phyloP scores from a whole-genome alignment of 2,329 filamentous ascomycete genomes.

The Thielaviopsis musarum region DNA sequence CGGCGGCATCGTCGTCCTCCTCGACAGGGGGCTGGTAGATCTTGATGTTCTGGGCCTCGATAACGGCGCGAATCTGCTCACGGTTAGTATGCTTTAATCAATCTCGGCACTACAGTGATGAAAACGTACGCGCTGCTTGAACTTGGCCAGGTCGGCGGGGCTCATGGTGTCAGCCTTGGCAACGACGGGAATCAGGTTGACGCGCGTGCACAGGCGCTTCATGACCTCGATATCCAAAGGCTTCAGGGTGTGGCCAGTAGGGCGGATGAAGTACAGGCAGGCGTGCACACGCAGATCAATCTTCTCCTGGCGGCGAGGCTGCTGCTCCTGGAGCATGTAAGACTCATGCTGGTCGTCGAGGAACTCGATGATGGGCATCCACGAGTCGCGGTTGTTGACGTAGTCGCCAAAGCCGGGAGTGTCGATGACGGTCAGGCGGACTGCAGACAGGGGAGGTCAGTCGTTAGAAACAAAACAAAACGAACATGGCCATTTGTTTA shows the following conservation, averaged over 20 bases:
- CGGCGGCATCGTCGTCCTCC: slow-evolving; percentile 93
- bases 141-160: slow-evolving; percentile 75
- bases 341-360: slow-evolving; percentile 99
- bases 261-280: slow-evolving; percentile 97
- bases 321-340: slow-evolving; percentile 99
- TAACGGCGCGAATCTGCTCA: slow-evolving; percentile 71
- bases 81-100: neutral
- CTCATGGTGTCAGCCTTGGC: slow-evolving; percentile 98
- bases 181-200: slow-evolving; percentile 96
- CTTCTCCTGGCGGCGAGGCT: slow-evolving; percentile 94
- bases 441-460: slow-evolving; percentile 29
- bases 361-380: slow-evolving; percentile 99
- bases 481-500: neutral
- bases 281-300: slow-evolving; percentile 98
- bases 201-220: slow-evolving; percentile 95
- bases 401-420: slow-evolving; percentile 99
- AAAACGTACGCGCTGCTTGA: slow-evolving; percentile 75
- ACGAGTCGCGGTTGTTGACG: slow-evolving; percentile 99
- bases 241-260: slow-evolving; percentile 96
- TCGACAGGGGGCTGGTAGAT: slow-evolving; percentile 97
- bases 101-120: neutral
- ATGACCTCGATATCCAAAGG: slow-evolving; percentile 98
- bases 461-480: neutral
- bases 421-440: slow-evolving; percentile 96
- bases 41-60: slow-evolving; percentile 98